These are phyloP conservation scores for Penicillium arizonense DNA, from an alignment of 495 filamentous ascomycete species.

Conservation along the genomic window DNA sequence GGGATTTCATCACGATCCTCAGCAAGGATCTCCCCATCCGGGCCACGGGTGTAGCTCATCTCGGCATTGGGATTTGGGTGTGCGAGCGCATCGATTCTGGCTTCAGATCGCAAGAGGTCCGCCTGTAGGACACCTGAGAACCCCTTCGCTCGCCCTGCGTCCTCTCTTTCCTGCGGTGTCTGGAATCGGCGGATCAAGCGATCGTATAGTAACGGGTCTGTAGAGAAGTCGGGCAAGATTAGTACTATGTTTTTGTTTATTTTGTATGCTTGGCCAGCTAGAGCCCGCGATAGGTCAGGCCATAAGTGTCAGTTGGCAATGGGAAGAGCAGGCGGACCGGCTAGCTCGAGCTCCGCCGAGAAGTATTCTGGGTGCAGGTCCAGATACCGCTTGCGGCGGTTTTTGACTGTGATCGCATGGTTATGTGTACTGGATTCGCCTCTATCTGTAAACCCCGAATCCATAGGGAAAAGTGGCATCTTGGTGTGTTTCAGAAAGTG, in stretches of 20 bases:
- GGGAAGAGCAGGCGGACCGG: constrained; percentile 52
- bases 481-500: constrained; percentile 15
- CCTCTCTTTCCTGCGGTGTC: constrained; percentile 67
- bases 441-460: constrained; percentile 19
- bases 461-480: constrained; percentile 44
- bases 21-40: constrained; percentile 54
- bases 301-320: constrained; percentile 12
- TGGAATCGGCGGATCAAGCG: constrained; percentile 77
- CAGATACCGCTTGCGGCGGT: constrained; percentile 63
- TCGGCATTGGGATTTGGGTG: constrained; percentile 53
- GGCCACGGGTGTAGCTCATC: constrained; percentile 44
- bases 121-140: constrained; percentile 72
- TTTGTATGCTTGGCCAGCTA: constrained; percentile 9
- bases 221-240: constrained; percentile 17
- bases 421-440: constrained; percentile 8
- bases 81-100: constrained; percentile 61
- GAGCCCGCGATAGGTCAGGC: constrained; percentile 1
- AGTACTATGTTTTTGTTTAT: constrained; percentile 9
- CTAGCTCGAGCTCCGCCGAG: constrained; percentile 60
- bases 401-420: constrained; percentile 49
- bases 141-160: constrained; percentile 66
- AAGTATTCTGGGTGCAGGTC: constrained; percentile 65
- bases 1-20: constrained; percentile 60
- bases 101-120: constrained; percentile 69
- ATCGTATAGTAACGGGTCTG: constrained; percentile 80